phyloP scores from a whole-genome alignment of 495 filamentous ascomycete species.

The Diplogelasinospora grovesii region DNA sequence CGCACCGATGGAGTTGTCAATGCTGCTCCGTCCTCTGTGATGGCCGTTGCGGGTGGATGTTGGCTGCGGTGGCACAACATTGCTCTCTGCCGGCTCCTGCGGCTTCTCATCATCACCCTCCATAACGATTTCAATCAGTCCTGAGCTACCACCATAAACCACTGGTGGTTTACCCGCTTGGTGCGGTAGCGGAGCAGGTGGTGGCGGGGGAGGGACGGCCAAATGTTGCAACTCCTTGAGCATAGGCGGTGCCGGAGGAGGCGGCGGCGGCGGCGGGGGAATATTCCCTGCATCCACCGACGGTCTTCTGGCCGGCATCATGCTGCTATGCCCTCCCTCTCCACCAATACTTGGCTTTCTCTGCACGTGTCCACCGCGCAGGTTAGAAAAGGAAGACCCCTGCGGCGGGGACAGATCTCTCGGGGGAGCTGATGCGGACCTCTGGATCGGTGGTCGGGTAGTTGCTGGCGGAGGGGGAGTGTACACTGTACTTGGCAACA shows the following conservation, averaged over 20 bases:
- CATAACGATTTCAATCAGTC: constrained; percentile 69
- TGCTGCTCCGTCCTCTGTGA: constrained; percentile 58
- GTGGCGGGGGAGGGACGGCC: constrained; percentile 57
- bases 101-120: constrained; percentile 49
- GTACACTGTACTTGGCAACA: constrained; percentile 60
- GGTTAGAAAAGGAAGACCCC: constrained; percentile 40
- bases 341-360: constrained; percentile 36
- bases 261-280: constrained; percentile 43
- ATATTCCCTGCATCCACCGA: constrained; percentile 45
- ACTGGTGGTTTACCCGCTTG: constrained; percentile 18
- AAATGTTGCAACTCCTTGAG: constrained; percentile 84
- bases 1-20: constrained; percentile 48
- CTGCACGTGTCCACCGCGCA: constrained; percentile 32
- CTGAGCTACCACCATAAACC: constrained; percentile 45
- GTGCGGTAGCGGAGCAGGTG: constrained; percentile 52
- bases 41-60: constrained; percentile 45
- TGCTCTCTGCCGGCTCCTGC: constrained; percentile 15
- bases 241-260: constrained; percentile 50
- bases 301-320: constrained; percentile 30
- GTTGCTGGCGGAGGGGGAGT: constrained; percentile 41
- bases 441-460: constrained; percentile 36
- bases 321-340: no score
- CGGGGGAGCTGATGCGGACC: constrained; percentile 70
- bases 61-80: constrained; percentile 26
- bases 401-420: constrained; percentile 42